These are phyloP conservation scores for Cydonia oblonga DNA, from an alignment of 331 rosid genomes.

Conservation along the genomic window DNA sequence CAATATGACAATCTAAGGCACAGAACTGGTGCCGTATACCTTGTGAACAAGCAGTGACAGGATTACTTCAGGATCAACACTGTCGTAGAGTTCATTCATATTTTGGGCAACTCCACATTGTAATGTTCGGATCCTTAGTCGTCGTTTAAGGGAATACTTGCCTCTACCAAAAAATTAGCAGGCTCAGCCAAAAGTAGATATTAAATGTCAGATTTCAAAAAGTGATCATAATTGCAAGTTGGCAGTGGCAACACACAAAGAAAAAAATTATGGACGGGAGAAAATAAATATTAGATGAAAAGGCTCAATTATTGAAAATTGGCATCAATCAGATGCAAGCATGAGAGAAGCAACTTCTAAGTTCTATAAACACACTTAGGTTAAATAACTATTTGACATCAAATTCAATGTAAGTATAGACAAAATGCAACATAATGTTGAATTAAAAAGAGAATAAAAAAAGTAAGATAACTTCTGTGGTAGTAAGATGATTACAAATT, in stretches of 20 bases:
- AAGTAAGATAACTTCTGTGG: not conserved
- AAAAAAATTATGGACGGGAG: not conserved
- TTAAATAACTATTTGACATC: not conserved
- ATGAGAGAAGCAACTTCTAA: not conserved
- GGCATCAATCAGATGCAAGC: not conserved
- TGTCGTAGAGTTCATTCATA: slow-evolving; percentile 65
- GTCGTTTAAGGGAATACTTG: slow-evolving; percentile 64
- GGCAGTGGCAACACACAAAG: not conserved
- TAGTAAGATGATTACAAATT: not conserved
- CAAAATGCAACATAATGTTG: not conserved
- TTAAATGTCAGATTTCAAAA: not conserved
- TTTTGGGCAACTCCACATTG: slow-evolving; percentile 80
- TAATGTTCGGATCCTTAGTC: slow-evolving; percentile 73
- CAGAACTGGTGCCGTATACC: slow-evolving; percentile 29
- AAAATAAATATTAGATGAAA: not conserved
- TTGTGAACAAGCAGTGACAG: slow-evolving; percentile 84
- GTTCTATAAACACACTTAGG: not conserved
- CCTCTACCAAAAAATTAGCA: slow-evolving; percentile 40
- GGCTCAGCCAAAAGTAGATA: slow-evolving; percentile 14
- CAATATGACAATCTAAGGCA: not conserved
- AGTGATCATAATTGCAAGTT: slow-evolving; percentile 4
- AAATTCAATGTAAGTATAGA: not conserved
- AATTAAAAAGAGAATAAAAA: not conserved
- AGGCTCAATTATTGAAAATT: not conserved
- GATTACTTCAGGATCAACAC: slow-evolving; percentile 85